Evolutionary conservation across 768 basidiomycete species (phyloP).

Genomic region (Chalciporus pseudorubinellus): DNA sequence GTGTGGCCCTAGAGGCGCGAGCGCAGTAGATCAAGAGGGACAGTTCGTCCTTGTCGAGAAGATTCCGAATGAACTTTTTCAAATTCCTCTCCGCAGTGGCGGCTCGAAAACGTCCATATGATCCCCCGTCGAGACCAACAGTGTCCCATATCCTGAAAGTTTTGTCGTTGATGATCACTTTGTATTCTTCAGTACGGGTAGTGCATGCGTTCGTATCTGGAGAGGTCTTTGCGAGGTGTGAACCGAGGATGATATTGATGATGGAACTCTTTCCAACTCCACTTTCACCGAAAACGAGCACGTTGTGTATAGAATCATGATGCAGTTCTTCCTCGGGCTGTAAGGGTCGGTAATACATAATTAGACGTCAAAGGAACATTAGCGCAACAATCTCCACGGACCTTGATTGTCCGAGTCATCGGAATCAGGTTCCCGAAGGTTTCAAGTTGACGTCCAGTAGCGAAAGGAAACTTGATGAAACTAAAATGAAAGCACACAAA

Average conservation of each 20-base stretch:
- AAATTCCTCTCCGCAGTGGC: constrained; percentile 24
- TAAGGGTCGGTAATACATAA: constrained; percentile 6
- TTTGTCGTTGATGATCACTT: constrained; percentile 17
- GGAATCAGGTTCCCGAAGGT: not conserved
- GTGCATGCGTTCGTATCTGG: constrained; percentile 37
- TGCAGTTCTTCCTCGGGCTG: constrained; percentile 1
- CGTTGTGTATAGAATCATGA: constrained; percentile 23
- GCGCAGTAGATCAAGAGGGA: constrained; percentile 42
- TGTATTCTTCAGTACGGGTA: constrained; percentile 26
- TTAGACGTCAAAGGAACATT: not conserved
- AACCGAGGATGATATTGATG: constrained; percentile 38
- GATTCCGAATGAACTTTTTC: constrained; percentile 32
- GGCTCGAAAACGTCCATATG: constrained; percentile 22
- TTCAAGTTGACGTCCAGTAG: not conserved
- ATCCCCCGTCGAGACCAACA: constrained; percentile 35
- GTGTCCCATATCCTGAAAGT: constrained; percentile 34
- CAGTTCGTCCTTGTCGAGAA: constrained; percentile 34
- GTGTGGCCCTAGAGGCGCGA: constrained; percentile 39
- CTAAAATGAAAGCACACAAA: not conserved
- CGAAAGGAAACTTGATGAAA: not conserved
- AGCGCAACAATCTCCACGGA: constrained; percentile 5
- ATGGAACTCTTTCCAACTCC: constrained; percentile 45
- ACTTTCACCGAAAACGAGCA: constrained; percentile 45
- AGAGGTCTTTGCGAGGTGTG: constrained; percentile 31
- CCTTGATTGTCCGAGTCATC: constrained; percentile 8